Conservation (phyloP, 257 asterid genomes). For the Echium plantagineum region DNA sequence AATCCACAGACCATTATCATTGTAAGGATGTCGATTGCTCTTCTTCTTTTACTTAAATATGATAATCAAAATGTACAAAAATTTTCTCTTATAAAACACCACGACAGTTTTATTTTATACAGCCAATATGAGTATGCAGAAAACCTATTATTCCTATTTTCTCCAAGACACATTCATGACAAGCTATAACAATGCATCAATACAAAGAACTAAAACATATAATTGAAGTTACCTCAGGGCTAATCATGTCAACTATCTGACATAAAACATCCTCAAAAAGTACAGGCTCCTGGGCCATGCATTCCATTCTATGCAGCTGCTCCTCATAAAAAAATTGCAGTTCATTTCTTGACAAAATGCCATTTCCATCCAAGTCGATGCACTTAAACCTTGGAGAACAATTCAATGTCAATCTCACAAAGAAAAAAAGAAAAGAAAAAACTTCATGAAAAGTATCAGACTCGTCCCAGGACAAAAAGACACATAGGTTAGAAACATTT, state of each 20-base stretch:
- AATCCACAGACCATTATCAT: too few species aligned
- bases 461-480: too few species aligned
- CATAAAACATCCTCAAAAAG: constrained; percentile 98
- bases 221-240: constrained; percentile 63
- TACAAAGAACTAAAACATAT: constrained; percentile 2
- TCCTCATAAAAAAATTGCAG: constrained; percentile 98
- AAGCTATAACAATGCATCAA: constrained; percentile 1
- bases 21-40: too few species aligned
- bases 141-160: background rate
- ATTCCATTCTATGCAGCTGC: constrained; percentile 99
- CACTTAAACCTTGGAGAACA: constrained; percentile 81
- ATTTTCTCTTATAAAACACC: background rate
- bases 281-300: constrained; percentile 99
- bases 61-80: too few species aligned
- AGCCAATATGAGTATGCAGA: background rate
- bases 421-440: background rate
- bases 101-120: background rate
- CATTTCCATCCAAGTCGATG: constrained; percentile 98
- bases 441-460: background rate
- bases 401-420: constrained; percentile 6
- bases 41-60: too few species aligned
- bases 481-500: too few species aligned
- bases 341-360: constrained; percentile 82
- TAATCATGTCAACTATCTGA: constrained; percentile 95
- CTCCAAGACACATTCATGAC: background rate